Evolutionary conservation across 495 filamentous ascomycete species (phyloP).

Genomic region (Aspergillus ostianus): DNA sequence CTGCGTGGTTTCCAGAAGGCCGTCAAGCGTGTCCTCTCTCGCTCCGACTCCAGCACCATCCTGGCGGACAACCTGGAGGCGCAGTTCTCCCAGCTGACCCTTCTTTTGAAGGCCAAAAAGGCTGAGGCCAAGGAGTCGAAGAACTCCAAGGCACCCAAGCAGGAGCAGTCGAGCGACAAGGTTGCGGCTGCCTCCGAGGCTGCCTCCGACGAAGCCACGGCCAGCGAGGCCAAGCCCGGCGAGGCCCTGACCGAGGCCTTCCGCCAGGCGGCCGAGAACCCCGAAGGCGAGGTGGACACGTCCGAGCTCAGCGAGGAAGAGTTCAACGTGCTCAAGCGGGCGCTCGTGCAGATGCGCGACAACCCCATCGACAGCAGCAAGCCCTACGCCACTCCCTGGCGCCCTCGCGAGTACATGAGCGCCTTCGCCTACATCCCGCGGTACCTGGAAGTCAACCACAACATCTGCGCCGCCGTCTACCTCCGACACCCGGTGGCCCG

Average conservation of each 20-base stretch:
- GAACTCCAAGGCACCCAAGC: constrained; percentile 17
- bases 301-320: constrained; percentile 42
- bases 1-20: constrained; percentile 56
- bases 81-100: constrained; percentile 49
- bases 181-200: constrained; percentile 9
- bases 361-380: constrained; percentile 75
- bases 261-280: constrained; percentile 36
- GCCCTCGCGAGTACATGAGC: constrained; percentile 80
- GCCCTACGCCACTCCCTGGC: constrained; percentile 90
- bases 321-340: constrained; percentile 42
- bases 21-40: constrained; percentile 53
- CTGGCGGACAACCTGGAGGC: constrained; percentile 49
- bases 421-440: constrained; percentile 92
- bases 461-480: constrained; percentile 93
- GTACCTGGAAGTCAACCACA: constrained; percentile 96
- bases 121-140: constrained; percentile 30
- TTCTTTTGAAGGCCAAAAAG: constrained; percentile 41
- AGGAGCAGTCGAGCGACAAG: constrained; percentile 1
- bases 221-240: constrained; percentile 23
- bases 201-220: constrained; percentile 6
- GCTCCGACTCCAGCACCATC: constrained; percentile 40
- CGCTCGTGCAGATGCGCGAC: constrained; percentile 56
- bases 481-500: constrained; percentile 92
- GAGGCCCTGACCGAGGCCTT: constrained; percentile 44
- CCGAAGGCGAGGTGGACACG: constrained; percentile 37